These are phyloP conservation scores for Pichia sp. DNA, from an alignment of 1,139 yeast species.

Conservation along the genomic window DNA sequence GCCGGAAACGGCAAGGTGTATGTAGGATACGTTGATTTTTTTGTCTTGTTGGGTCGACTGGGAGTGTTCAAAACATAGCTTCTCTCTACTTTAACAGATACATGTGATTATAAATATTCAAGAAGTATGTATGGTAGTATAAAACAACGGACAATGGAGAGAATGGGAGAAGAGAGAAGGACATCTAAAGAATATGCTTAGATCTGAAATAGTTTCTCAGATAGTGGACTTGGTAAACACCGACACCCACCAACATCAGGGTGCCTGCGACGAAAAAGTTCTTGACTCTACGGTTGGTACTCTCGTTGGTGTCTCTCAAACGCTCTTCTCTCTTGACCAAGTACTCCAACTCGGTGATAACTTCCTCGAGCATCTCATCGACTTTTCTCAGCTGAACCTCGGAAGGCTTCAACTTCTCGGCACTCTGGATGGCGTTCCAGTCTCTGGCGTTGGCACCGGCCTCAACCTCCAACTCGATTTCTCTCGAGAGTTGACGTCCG, in stretches of 20 bases:
- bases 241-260: conserved; percentile 66
- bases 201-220: conserved; percentile 90
- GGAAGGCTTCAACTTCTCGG: conserved; percentile 87
- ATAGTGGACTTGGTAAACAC: conserved; percentile 88
- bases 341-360: conserved; percentile 72
- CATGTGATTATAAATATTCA: not conserved
- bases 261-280: conserved; percentile 72
- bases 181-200: conserved; percentile 73
- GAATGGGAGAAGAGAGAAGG: not conserved
- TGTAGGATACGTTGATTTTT: conserved; percentile 40
- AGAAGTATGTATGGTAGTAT: not conserved
- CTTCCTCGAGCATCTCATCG: conserved; percentile 79
- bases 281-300: conserved; percentile 83
- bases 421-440: conserved; percentile 92
- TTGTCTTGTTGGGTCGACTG: conserved; percentile 40
- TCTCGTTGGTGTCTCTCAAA: conserved; percentile 93
- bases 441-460: conserved; percentile 97
- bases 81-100: not conserved
- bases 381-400: conserved; percentile 84
- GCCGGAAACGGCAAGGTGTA: conserved; percentile 34
- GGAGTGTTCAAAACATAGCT: conserved; percentile 30
- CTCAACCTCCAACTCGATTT: conserved; percentile 85
- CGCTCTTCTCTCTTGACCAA: conserved; percentile 83
- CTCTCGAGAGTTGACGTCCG: conserved; percentile 44
- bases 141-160: not conserved